phyloP scores from a whole-genome alignment of 768 basidiomycete species.

The Suillus alpinus region DNA sequence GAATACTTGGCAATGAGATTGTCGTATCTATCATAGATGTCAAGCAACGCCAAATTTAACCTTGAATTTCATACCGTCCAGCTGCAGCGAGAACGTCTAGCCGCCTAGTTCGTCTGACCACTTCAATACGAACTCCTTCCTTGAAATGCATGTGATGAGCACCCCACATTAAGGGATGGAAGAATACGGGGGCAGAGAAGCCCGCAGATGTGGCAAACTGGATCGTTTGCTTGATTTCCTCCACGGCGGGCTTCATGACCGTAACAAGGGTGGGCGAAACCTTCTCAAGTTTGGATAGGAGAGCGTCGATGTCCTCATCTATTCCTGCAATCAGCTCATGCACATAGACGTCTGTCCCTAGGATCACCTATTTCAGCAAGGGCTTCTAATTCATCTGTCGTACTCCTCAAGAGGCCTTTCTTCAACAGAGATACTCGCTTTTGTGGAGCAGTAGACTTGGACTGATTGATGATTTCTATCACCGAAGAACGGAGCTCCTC shows the following conservation, averaged over 20 bases:
- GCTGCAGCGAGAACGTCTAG: conserved; percentile 77
- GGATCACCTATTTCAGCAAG: conserved; percentile 58
- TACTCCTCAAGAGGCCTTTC: conserved; percentile 63
- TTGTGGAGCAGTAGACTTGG: conserved; percentile 63
- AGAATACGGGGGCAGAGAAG: conserved; percentile 57
- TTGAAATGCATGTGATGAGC: conserved; percentile 64
- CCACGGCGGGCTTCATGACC: conserved; percentile 47
- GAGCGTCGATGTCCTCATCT: conserved; percentile 64
- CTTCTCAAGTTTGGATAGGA: conserved; percentile 57
- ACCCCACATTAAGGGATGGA: conserved; percentile 75
- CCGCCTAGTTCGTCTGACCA: conserved; percentile 63
- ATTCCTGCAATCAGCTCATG: conserved; percentile 1
- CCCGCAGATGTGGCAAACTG: conserved; percentile 60
- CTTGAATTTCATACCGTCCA: conserved; percentile 53
- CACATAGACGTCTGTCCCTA: neutral
- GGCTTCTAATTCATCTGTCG: conserved; percentile 72
- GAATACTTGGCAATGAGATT: conserved; percentile 61
- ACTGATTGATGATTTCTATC: conserved; percentile 61
- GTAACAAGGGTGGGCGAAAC: conserved; percentile 50
- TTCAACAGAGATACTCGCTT: conserved; percentile 69
- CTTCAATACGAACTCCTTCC: conserved; percentile 73
- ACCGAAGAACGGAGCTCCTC: conserved; percentile 52
- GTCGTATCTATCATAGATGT: conserved; percentile 56
- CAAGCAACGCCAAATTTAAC: neutral
- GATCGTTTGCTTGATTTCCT: conserved; percentile 63